phyloP scores from a whole-genome alignment of 1,284 basidiomycete genomes.

The Xerocomus amazonicus region DNA sequence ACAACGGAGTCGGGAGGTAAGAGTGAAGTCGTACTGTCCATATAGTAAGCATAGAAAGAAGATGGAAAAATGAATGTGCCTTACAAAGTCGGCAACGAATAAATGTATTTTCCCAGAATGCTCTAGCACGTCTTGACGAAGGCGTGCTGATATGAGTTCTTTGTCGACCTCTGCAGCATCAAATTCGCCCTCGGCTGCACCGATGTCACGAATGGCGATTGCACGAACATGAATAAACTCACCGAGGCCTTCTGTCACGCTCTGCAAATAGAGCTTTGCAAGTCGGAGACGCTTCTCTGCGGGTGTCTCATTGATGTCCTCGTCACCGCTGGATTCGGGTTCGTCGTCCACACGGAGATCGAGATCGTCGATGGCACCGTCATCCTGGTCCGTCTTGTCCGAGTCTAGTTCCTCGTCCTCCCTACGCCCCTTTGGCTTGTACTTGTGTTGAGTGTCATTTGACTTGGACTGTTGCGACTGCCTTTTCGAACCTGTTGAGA shows the following conservation, averaged over 20 bases:
- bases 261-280: slow-evolving; percentile 88
- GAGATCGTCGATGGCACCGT: slow-evolving; percentile 71
- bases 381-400: slow-evolving; percentile 58
- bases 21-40: slow-evolving; percentile 34
- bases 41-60: slow-evolving; percentile 20
- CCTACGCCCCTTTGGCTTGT: slow-evolving; percentile 34
- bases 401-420: slow-evolving; percentile 73
- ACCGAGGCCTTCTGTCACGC: slow-evolving; percentile 77
- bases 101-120: slow-evolving; percentile 83
- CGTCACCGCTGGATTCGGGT: slow-evolving; percentile 63
- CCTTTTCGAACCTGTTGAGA: slow-evolving; percentile 31
- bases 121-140: slow-evolving; percentile 87
- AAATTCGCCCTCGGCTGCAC: slow-evolving; percentile 73
- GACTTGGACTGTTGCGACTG: slow-evolving; percentile 17
- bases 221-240: slow-evolving; percentile 28
- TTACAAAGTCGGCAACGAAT: slow-evolving; percentile 69
- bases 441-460: slow-evolving; percentile 25
- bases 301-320: slow-evolving; percentile 87
- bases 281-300: slow-evolving; percentile 90
- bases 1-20: slow-evolving; percentile 53
- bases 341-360: slow-evolving; percentile 67
- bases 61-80: slow-evolving; percentile 18
- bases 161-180: slow-evolving; percentile 93
- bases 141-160: slow-evolving; percentile 84
- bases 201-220: slow-evolving; percentile 1